phyloP scores from a whole-genome alignment of 306 rosid genomes.

The Elaeagnus macrophylla region DNA sequence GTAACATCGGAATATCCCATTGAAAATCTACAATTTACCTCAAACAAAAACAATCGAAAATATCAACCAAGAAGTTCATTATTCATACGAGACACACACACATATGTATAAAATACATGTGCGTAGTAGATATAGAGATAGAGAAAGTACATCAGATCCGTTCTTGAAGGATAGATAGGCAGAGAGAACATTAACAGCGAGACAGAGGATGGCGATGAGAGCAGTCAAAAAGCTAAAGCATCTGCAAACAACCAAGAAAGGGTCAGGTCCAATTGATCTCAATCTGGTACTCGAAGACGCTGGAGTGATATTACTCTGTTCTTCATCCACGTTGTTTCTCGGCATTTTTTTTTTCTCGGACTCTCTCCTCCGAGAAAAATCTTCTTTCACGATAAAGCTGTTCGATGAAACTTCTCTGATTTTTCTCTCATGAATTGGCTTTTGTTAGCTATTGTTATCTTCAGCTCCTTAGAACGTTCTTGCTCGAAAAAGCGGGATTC shows the following conservation, averaged over 20 bases:
- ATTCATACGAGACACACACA: not conserved
- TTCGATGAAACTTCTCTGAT: too few species aligned
- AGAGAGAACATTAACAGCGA: conserved; percentile 53
- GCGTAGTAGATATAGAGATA: not conserved
- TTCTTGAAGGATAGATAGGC: conserved; percentile 55
- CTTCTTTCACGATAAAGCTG: not conserved
- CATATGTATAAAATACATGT: not conserved
- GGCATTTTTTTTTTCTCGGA: conserved; percentile 6
- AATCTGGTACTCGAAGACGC: conserved; percentile 5
- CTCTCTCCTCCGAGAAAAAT: conserved; percentile 1
- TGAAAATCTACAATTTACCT: conserved; percentile 37
- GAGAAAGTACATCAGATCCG: conserved; percentile 39
- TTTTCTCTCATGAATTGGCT: too few species aligned
- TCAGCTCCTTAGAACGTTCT: too few species aligned
- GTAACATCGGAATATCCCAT: conserved; percentile 78
- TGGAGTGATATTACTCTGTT: not conserved
- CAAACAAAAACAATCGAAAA: not conserved
- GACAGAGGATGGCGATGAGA: conserved; percentile 50
- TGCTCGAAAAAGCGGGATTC: not conserved
- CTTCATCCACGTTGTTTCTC: conserved; percentile 7
- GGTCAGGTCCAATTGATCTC: conserved; percentile 27
- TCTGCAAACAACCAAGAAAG: conserved; percentile 43
- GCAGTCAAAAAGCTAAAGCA: conserved; percentile 46
- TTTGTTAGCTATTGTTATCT: too few species aligned
- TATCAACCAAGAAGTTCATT: not conserved